Percentiles rank a stretch among this genome's conserved stretches.
Evolutionary conservation across 2,329 filamentous ascomycete genomes (phyloP).

Genomic region (Sporothrix pseudoabietina): DNA sequence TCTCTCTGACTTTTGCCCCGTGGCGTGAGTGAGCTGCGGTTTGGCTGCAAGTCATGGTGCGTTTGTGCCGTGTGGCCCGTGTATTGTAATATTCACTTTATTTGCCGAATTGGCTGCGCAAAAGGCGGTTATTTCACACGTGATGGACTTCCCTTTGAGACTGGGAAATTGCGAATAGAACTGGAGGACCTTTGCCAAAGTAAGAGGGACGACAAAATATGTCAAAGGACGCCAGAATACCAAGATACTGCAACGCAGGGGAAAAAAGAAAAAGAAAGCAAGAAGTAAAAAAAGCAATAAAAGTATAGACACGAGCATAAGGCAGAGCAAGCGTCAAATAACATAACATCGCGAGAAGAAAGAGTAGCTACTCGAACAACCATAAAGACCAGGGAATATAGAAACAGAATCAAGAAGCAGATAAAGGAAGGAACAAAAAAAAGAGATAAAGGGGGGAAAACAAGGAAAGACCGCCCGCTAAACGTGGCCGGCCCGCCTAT

Average conservation of each 20-base stretch:
- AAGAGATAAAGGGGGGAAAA: neutral
- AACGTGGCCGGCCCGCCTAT: neutral
- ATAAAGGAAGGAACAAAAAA: neutral
- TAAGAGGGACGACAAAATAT: neutral
- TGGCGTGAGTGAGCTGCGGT: constrained; percentile 25
- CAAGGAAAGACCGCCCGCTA: constrained; percentile 29
- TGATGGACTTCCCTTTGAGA: neutral
- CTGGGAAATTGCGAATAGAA: no score
- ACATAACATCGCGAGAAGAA: neutral
- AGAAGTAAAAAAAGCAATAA: no score
- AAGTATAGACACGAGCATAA: neutral
- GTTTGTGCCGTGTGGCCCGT: neutral
- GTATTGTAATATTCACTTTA: neutral
- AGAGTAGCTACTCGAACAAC: neutral
- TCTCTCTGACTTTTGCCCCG: constrained; percentile 4
- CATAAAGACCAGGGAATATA: constrained; percentile 4
- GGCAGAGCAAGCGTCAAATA: neutral
- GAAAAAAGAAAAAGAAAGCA: neutral
- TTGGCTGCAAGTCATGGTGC: constrained; percentile 20
- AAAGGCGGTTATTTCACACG: constrained; percentile 3
- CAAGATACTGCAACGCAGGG: neutral
- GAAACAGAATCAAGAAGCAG: neutral
- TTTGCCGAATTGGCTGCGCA: neutral
- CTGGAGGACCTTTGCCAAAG: neutral
- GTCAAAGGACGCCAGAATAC: neutral